Evolutionary conservation across 495 filamentous ascomycete species (phyloP).

Genomic region (Astrothelium subdiscretum): DNA sequence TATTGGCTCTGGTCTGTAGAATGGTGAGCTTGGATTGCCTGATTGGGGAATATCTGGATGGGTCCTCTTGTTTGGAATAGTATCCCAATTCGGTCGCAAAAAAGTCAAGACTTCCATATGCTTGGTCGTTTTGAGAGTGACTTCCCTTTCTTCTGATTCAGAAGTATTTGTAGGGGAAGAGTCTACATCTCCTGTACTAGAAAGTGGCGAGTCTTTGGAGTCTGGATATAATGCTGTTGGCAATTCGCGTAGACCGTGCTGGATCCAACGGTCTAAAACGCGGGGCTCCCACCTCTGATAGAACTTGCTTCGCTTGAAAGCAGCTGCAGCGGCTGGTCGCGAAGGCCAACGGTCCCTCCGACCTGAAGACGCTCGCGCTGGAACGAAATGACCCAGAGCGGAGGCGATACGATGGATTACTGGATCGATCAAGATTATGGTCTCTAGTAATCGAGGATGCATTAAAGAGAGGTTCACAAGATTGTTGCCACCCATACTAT

Average conservation of each 20-base stretch:
- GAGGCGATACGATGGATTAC: constrained; percentile 44
- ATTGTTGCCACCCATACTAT: constrained; percentile 74
- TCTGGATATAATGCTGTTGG: constrained; percentile 26
- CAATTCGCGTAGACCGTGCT: constrained; percentile 30
- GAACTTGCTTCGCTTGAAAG: constrained; percentile 29
- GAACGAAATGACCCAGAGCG: constrained; percentile 20
- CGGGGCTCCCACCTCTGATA: constrained; percentile 32
- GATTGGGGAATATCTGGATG: constrained; percentile 25
- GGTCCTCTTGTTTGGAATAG: constrained; percentile 25
- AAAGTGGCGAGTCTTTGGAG: background rate
- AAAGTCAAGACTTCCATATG: constrained; percentile 34
- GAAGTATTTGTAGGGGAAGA: background rate
- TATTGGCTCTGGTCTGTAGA: constrained; percentile 66
- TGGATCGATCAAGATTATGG: constrained; percentile 71
- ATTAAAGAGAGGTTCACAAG: constrained; percentile 53
- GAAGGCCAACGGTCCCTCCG: constrained; percentile 31
- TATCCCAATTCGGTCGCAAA: constrained; percentile 23
- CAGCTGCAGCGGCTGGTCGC: constrained; percentile 22
- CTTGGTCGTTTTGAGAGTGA: constrained; percentile 29
- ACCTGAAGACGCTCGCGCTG: constrained; percentile 20
- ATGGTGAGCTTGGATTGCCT: constrained; percentile 35
- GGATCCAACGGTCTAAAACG: constrained; percentile 28
- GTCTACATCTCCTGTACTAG: background rate
- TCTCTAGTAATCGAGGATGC: constrained; percentile 72
- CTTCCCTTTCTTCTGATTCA: constrained; percentile 17